Evolutionary conservation across 352 stramenopile genomes (phyloP).

Genomic region (Phytophthora sansomeana): DNA sequence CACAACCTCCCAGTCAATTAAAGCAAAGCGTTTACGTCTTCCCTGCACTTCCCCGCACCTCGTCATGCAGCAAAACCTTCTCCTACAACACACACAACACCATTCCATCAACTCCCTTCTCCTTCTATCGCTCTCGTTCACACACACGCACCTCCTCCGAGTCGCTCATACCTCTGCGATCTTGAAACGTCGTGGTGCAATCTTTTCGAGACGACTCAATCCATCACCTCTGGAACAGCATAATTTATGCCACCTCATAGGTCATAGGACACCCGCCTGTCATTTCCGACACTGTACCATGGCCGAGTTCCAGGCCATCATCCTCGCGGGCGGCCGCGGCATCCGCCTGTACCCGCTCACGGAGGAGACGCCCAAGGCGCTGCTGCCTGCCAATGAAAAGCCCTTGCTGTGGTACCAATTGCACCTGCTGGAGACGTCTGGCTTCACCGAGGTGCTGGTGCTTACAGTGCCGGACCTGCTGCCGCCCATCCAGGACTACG

Average conservation of each 20-base stretch:
- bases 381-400: conserved; percentile 69
- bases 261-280: not conserved
- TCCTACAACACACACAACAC: conserved; percentile 33
- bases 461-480: conserved; percentile 69
- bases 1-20: conserved; percentile 33
- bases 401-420: conserved; percentile 87
- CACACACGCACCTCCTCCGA: conserved; percentile 55
- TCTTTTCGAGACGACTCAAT: no score
- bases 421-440: conserved; percentile 78
- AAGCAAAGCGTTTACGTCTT: conserved; percentile 19
- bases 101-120: not conserved
- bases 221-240: no score
- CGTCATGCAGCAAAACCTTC: conserved; percentile 52
- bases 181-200: conserved; percentile 21
- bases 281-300: conserved; percentile 36
- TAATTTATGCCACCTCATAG: no score
- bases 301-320: conserved; percentile 88
- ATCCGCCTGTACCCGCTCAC: conserved; percentile 85
- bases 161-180: conserved; percentile 55
- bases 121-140: conserved; percentile 1
- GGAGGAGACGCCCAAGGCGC: conserved; percentile 78
- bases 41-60: conserved; percentile 38
- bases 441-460: conserved; percentile 81
- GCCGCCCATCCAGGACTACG: conserved; percentile 77
- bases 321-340: conserved; percentile 79